These are phyloP conservation scores for Punica granatum DNA, from an alignment of 345 rosid species.

Conservation along the genomic window DNA sequence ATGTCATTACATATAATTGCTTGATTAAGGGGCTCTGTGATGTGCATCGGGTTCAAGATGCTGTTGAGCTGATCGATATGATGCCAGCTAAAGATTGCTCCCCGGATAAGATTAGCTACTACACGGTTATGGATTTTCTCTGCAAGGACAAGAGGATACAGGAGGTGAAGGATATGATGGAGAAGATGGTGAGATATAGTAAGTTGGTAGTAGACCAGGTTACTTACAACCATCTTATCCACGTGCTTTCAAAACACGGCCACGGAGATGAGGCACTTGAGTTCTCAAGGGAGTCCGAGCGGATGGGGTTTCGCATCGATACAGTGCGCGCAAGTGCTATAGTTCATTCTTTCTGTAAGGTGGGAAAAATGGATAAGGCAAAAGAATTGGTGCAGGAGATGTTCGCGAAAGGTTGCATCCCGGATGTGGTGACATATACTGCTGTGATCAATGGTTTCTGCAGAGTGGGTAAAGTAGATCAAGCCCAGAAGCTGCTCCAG, in stretches of 20 bases:
- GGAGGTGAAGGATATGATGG: conserved; percentile 56
- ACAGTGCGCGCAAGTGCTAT: conserved; percentile 72
- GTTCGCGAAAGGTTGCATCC: conserved; percentile 59
- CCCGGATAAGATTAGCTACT: conserved; percentile 85
- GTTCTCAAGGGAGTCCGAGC: conserved; percentile 69
- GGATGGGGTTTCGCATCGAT: conserved; percentile 51
- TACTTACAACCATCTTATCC: conserved; percentile 65
- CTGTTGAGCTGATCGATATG: conserved; percentile 47
- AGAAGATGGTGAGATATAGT: conserved; percentile 57
- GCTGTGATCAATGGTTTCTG: conserved; percentile 78
- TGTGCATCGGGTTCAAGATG: conserved; percentile 48
- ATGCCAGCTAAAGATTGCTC: conserved; percentile 63
- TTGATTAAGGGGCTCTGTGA: conserved; percentile 82
- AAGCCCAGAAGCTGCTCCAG: conserved; percentile 79
- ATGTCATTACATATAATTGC: conserved; percentile 73
- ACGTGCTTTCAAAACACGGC: conserved; percentile 67
- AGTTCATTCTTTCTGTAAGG: conserved; percentile 61
- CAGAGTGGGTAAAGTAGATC: conserved; percentile 54
- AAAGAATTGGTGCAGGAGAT: conserved; percentile 69
- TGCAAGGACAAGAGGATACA: conserved; percentile 58
- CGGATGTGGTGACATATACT: conserved; percentile 92
- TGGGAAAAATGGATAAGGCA: conserved; percentile 57
- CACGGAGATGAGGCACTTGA: conserved; percentile 73
- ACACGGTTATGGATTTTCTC: conserved; percentile 59
- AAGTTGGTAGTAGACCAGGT: conserved; percentile 67